Percentiles rank a stretch among this genome's conserved stretches.
Evolutionary conservation across 2,329 filamentous ascomycete genomes (phyloP).

Genomic region (Exophiala oligosperma): DNA sequence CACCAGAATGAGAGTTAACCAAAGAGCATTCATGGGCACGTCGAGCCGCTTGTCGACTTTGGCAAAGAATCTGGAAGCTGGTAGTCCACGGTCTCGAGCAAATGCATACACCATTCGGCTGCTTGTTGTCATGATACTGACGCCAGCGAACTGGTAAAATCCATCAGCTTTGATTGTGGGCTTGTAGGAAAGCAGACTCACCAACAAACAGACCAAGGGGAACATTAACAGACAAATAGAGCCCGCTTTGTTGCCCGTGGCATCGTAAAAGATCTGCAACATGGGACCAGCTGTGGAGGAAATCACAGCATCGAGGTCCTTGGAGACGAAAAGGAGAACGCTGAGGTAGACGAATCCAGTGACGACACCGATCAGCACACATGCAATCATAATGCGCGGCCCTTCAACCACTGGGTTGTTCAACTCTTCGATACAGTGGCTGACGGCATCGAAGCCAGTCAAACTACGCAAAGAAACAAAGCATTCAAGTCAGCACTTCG

Average conservation of each 20-base stretch:
- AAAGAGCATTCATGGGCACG: conserved; percentile 66
- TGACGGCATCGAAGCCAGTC: conserved; percentile 37
- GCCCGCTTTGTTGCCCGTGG: conserved; percentile 61
- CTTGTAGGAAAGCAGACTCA: conserved; percentile 8
- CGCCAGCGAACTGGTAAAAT: conserved; percentile 56
- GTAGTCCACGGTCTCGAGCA: conserved; percentile 64
- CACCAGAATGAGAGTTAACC: conserved; percentile 61
- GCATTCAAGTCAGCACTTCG: not conserved
- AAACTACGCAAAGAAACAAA: conserved; percentile 2
- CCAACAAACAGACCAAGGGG: conserved; percentile 26
- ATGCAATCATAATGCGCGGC: conserved; percentile 66
- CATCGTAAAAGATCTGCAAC: conserved; percentile 63
- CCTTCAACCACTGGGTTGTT: conserved; percentile 53
- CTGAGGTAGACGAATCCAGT: conserved; percentile 65
- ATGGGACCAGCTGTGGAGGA: conserved; percentile 57
- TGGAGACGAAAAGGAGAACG: conserved; percentile 64
- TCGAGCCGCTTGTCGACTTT: conserved; percentile 60
- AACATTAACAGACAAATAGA: conserved; percentile 64
- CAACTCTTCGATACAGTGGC: conserved; percentile 57
- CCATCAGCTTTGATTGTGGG: conserved; percentile 35
- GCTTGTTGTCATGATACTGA: conserved; percentile 65
- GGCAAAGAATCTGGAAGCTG: conserved; percentile 47
- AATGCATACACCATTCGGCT: conserved; percentile 69
- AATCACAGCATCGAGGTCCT: conserved; percentile 58
- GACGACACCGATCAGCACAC: conserved; percentile 61